Percentiles rank a stretch among this genome's conserved stretches.
These are phyloP conservation scores for Collybiopsis luxurians DNA, from an alignment of 768 basidiomycete species.

Conservation along the genomic window DNA sequence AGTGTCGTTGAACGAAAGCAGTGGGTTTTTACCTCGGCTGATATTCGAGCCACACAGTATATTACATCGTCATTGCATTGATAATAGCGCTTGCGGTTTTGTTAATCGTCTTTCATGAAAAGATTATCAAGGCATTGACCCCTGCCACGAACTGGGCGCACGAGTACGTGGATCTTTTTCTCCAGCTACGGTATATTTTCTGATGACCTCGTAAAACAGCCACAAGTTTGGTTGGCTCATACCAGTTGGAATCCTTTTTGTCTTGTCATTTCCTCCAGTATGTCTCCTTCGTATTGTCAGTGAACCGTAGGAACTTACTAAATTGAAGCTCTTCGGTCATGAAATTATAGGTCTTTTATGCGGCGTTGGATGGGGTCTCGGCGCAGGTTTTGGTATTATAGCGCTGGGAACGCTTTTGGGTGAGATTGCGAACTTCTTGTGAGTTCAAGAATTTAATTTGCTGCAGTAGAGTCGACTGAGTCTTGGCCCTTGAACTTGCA, in stretches of 20 bases:
- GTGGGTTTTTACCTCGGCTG: too few species aligned
- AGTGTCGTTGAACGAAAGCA: too few species aligned
- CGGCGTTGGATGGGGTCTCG: constrained; percentile 44
- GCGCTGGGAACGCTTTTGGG: constrained; percentile 58
- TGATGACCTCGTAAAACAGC: constrained; percentile 17
- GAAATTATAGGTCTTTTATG: constrained; percentile 42
- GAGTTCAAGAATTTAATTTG: constrained; percentile 19
- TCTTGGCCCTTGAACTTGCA: constrained; percentile 13
- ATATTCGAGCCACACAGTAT: too few species aligned
- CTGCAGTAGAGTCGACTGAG: background rate
- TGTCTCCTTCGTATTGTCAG: constrained; percentile 17
- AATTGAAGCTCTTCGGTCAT: constrained; percentile 47
- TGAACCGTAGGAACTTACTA: constrained; percentile 62
- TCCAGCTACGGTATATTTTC: constrained; percentile 13
- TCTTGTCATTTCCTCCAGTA: constrained; percentile 44
- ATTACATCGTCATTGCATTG: constrained; percentile 26
- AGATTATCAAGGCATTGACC: constrained; percentile 48
- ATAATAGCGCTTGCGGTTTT: constrained; percentile 30
- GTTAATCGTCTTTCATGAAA: constrained; percentile 38
- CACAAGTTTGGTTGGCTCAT: constrained; percentile 44
- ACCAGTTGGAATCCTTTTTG: constrained; percentile 55
- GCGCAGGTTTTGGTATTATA: constrained; percentile 60
- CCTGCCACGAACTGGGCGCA: constrained; percentile 49
- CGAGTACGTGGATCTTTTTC: constrained; percentile 29
- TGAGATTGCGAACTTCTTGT: constrained; percentile 66